Base-by-base conservation (phyloP, 768 basidiomycete genomes). In the Mycena haematopus region DNA sequence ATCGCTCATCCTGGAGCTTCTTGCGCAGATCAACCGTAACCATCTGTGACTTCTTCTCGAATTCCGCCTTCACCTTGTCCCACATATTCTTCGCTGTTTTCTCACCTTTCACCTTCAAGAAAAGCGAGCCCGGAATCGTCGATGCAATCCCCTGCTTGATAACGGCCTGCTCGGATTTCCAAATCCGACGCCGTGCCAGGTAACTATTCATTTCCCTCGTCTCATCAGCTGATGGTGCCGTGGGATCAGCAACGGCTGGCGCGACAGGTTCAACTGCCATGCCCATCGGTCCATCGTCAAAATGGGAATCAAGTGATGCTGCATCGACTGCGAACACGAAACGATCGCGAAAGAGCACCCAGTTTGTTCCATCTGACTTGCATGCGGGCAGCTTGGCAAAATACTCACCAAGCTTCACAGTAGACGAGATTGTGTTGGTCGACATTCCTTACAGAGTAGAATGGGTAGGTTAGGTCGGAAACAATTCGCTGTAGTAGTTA, bases 111-210 rank as follows among this genome's bases (percentile, higher is more conserved):
- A 77, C 57, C 42, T 72, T 71, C 58, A 75, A 70, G 62, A 76
- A 75, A 6, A 76, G 63, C 46, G 73, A 73, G 63, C 76, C 73
- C 14, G 72, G 72, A 22, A 77, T 74, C 42, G 19, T n/a, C 17
- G 42, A 19, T n/a, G 42, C 42, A 8, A 44, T 17, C 6, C 42
- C 68, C 29, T 68, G 65, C 33, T 35, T 44, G n/a, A 44, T 44
- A n/a, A 44, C 19, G 42, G 42, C 42, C 42, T n/a, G 42, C 8
- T 44, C 42, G 17, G 42, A 44, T 21, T 8, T 44, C 29, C 29
- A 31, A 9, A 31, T 31, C 29, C 29, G 29, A 31, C 29, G 38
- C 11, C 38, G 38, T 19, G 42, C 6, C 19, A 44, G n/a, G n/a
- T 44, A 44, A 17, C 6, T n/a, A 17, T 44, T n/a, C 7, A 19